A percentile compares a stretch with the other conserved stretches of the same genome.
These are phyloP conservation scores for Nitzschia inconspicua DNA, from an alignment of 108 stramenopile species.

Conservation along the genomic window DNA sequence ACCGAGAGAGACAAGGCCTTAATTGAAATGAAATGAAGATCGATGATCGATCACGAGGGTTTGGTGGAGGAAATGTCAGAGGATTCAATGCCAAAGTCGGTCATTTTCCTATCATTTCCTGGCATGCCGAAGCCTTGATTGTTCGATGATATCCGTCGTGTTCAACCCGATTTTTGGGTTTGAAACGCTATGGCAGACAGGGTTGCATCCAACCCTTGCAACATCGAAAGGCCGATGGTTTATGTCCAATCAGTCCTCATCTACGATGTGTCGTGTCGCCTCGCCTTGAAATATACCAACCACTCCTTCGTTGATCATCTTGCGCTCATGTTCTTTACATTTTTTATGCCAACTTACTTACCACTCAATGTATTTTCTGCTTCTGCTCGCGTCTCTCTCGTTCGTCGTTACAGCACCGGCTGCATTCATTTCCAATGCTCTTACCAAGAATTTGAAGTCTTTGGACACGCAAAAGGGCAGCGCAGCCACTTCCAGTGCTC, in stretches of 20 bases:
- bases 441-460: neutral
- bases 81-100: neutral
- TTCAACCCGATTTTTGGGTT: neutral
- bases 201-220: too few species aligned
- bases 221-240: too few species aligned
- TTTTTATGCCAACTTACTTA: too few species aligned
- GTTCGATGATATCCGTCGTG: neutral
- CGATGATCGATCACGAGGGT: neutral
- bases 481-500: constrained; percentile 10
- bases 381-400: neutral
- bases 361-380: neutral
- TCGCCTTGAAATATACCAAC: too few species aligned
- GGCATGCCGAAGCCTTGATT: neutral
- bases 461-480: neutral
- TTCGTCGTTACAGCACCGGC: constrained; percentile 19
- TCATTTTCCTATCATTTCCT: neutral
- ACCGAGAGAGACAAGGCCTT: too few species aligned
- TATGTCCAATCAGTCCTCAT: too few species aligned
- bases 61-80: neutral
- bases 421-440: constrained; percentile 22
- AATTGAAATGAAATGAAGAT: too few species aligned
- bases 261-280: too few species aligned
- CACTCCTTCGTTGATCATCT: neutral
- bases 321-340: neutral
- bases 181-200: too few species aligned